These are phyloP conservation scores for Peltaster fructicola DNA, from an alignment of 2,329 filamentous ascomycete species.

Conservation along the genomic window DNA sequence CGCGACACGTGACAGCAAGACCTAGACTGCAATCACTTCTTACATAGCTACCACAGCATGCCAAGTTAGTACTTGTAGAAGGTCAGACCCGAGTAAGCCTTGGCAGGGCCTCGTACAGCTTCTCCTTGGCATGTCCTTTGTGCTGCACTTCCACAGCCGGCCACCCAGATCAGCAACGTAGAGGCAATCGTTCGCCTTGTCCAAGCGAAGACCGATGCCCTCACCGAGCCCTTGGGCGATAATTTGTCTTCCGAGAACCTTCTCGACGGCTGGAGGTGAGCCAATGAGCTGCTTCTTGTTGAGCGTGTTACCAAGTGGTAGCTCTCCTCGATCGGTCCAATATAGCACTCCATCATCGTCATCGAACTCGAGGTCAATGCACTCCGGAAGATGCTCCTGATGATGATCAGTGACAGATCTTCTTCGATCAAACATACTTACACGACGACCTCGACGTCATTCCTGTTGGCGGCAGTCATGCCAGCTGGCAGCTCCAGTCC, in stretches of 20 bases:
- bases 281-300: constrained; percentile 21
- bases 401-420: too few relatives aligned
- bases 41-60: too few relatives aligned
- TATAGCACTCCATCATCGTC: constrained; percentile 29
- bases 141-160: constrained; percentile 5
- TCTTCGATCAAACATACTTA: too few relatives aligned
- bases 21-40: too few relatives aligned
- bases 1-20: too few relatives aligned
- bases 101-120: constrained; percentile 4
- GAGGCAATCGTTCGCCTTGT: constrained; percentile 3
- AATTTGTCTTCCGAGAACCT: constrained; percentile 8
- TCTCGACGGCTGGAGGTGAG: constrained; percentile 5
- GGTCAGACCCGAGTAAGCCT: constrained; percentile 5
- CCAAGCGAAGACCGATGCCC: constrained; percentile 8
- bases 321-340: constrained; percentile 45
- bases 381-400: constrained; percentile 30
- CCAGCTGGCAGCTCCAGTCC: constrained; percentile 23
- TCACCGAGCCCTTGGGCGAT: constrained; percentile 10
- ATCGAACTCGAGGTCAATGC: constrained; percentile 41
- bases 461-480: constrained; percentile 18
- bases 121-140: constrained; percentile 4
- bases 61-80: constrained; percentile 4
- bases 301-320: constrained; percentile 36
- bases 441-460: constrained; percentile 29
- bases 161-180: constrained; percentile 6